phyloP scores from a whole-genome alignment of 306 rosid species.

The Fragaria ananassa region DNA sequence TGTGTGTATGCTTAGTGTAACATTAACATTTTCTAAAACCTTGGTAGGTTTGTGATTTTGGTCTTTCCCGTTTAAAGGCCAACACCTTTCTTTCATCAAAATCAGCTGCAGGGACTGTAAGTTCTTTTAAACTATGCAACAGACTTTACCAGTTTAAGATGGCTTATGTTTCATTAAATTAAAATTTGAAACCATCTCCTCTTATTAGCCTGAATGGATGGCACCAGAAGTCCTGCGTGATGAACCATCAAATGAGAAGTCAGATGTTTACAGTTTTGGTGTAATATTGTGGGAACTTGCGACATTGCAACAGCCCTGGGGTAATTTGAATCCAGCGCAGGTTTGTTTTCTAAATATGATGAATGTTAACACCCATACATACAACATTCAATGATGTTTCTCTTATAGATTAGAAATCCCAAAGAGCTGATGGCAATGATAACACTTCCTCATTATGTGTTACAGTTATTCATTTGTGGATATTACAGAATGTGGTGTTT shows the following conservation, averaged over 20 bases:
- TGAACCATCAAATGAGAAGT: slow-evolving; percentile 94
- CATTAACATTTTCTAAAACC: not conserved
- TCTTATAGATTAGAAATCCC: not conserved
- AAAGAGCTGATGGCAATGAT: not conserved
- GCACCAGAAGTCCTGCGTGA: slow-evolving; percentile 99
- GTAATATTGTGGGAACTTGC: slow-evolving; percentile 94
- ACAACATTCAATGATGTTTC: slow-evolving; percentile 1
- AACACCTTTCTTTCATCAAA: slow-evolving; percentile 95
- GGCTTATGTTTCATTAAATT: slow-evolving; percentile 1
- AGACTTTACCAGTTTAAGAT: slow-evolving; percentile 19
- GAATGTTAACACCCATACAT: slow-evolving; percentile 4
- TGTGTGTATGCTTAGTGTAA: not conserved
- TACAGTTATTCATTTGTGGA: not conserved
- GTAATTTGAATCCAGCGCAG: slow-evolving; percentile 92
- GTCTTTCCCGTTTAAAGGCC: slow-evolving; percentile 95
- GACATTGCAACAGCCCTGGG: slow-evolving; percentile 92
- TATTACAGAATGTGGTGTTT: not conserved
- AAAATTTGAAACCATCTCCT: slow-evolving; percentile 23
- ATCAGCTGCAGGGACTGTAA: slow-evolving; percentile 98
- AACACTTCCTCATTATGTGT: not conserved
- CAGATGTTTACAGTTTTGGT: slow-evolving; percentile 96
- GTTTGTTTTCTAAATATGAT: slow-evolving; percentile 37
- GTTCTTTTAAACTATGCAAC: slow-evolving; percentile 31
- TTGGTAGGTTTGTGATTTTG: slow-evolving; percentile 89
- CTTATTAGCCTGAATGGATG: slow-evolving; percentile 86